Base-by-base conservation (phyloP, 306 rosid species). In the Quercus rubra region DNA sequence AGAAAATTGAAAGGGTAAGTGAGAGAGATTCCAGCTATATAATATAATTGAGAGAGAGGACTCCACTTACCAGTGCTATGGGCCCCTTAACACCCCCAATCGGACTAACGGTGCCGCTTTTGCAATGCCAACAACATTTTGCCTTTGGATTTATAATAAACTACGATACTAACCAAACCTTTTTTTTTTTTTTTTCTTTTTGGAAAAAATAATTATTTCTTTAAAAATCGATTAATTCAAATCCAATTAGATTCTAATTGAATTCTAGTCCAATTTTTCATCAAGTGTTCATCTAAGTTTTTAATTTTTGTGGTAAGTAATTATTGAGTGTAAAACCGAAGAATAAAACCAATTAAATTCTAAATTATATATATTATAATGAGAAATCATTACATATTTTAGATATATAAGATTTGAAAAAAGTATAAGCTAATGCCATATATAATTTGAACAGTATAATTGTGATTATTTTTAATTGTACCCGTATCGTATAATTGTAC, bases 111-210 rank as follows among this genome's bases (percentile, higher is more conserved):
- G 55, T 46, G 57, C 74, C 51, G 30, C 72, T 75, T 86, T 84
- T 28, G 17, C 21, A n/a, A 0, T 10, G 1, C 1, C 63, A 76
- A 62, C 80, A 4, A 5, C 7, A 55, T 31, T 80, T 80, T 75
- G 81, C 79, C 86, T 63, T 61, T 38, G 12, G 55, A 59, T 82
- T 87, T 78, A 9, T 1, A 43, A 51, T 30, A 79, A 79, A 77
- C 87, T 83, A 88, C 88, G 51, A 51, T 38, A 20, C 2, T 27
- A 38, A 68, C 27, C 72, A 67, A 17, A 7, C 1, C 30, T 25
- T 5, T 21, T 61, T 21, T 11, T 8, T 57, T n/a, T 20, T 57
- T 6, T 23, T 23, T 23, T 23, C 23, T 23, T 23, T 23, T 23
- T 23, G 10, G 3, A 8, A 57, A 19, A 2, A 57, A 57, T 57